Evolutionary conservation across 75 land plant genomes (phyloP).

Genomic region (Adiantum capillusveneris): DNA sequence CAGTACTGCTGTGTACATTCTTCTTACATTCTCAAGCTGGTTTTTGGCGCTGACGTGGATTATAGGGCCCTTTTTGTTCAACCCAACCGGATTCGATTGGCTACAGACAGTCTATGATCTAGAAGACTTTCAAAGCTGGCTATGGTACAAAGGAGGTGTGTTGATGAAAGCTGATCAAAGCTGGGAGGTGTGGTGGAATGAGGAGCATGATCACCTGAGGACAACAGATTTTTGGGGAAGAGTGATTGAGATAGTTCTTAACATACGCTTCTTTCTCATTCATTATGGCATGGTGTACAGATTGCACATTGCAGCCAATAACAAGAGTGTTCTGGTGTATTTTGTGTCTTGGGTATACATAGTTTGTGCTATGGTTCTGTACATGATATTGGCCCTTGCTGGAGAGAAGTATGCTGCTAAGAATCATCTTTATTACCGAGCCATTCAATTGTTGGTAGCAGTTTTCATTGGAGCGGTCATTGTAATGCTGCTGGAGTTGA

Average conservation of each 20-base stretch:
- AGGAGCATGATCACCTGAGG: conserved; percentile 24
- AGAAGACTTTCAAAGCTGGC: conserved; percentile 29
- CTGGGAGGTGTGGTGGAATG: conserved; percentile 37
- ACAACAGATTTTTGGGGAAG: conserved; percentile 28
- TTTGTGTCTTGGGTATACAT: conserved; percentile 16
- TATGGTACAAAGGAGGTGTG: conserved; percentile 29
- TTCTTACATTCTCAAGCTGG: conserved; percentile 33
- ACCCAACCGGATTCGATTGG: conserved; percentile 40
- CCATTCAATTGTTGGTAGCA: conserved; percentile 11
- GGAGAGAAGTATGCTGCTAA: conserved; percentile 4
- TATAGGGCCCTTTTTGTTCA: conserved; percentile 32
- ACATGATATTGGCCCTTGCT: conserved; percentile 11
- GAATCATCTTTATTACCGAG: conserved; percentile 13
- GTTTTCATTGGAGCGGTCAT: conserved; percentile 5
- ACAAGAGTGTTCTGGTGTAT: conserved; percentile 22
- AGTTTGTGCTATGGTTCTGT: conserved; percentile 4
- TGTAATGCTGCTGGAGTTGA: conserved; percentile 11
- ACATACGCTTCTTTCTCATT: conserved; percentile 26
- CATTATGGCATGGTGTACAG: conserved; percentile 36
- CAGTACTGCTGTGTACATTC: conserved; percentile 16
- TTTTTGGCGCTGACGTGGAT: conserved; percentile 29
- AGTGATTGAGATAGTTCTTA: conserved; percentile 20
- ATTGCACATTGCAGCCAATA: conserved; percentile 18
- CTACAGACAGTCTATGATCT: conserved; percentile 30
- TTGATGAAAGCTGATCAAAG: conserved; percentile 19